phyloP scores from a whole-genome alignment of 768 basidiomycete genomes.

The Boletus tomentosulus region DNA sequence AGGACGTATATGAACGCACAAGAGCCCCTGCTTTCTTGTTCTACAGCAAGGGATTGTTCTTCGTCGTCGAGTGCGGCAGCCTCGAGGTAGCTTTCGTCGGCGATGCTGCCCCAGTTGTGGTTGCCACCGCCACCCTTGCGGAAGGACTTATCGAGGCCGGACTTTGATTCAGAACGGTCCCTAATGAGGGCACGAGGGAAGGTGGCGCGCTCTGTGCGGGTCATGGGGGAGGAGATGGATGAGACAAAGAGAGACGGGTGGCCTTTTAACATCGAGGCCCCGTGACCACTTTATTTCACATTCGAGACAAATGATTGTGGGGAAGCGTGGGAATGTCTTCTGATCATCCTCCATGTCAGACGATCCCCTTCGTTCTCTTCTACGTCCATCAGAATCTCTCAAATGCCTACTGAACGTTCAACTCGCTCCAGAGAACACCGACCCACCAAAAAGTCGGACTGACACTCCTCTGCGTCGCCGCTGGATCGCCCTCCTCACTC shows the following conservation, averaged over 20 bases:
- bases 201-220: slow-evolving; percentile 70
- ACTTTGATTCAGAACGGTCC: slow-evolving; percentile 78
- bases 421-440: slow-evolving; percentile 5
- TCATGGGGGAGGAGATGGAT: slow-evolving; percentile 46
- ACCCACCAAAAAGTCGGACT: background rate
- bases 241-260: background rate
- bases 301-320: slow-evolving; percentile 12
- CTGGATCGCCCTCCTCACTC: slow-evolving; percentile 46
- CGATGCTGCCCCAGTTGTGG: slow-evolving; percentile 82
- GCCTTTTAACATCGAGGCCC: background rate
- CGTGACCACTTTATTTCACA: background rate
- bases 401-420: slow-evolving; percentile 42
- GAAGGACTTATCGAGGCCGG: slow-evolving; percentile 65
- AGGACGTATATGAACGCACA: slow-evolving; percentile 9
- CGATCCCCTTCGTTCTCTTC: slow-evolving; percentile 17
- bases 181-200: slow-evolving; percentile 68
- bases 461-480: slow-evolving; percentile 1
- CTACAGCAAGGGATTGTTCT: slow-evolving; percentile 40
- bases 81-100: slow-evolving; percentile 61
- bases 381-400: slow-evolving; percentile 44
- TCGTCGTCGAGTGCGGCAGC: slow-evolving; percentile 56
- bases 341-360: slow-evolving; percentile 6
- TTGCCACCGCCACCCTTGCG: slow-evolving; percentile 78
- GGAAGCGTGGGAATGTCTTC: slow-evolving; percentile 27
- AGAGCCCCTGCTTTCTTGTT: slow-evolving; percentile 17